Evolutionary conservation across 192 early-diverging fungal species (phyloP), one percentile per base, ranked within the genome.

Genomic region (Podila epicladia): DNA sequence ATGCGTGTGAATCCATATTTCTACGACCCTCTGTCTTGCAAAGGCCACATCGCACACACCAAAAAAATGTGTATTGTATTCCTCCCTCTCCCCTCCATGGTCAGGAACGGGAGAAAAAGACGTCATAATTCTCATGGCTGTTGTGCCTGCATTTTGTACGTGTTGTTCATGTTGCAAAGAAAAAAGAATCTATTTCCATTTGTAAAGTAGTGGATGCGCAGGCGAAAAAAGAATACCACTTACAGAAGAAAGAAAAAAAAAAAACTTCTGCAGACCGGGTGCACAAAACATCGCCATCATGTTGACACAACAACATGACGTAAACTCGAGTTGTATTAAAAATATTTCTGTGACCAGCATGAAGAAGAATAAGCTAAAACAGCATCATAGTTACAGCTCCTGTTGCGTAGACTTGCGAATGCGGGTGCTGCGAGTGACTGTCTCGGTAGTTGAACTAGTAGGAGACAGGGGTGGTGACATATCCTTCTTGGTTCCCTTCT

Each of bases 401-500:
- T 80, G 71, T 9, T 67, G 71, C 12, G 64, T 37, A 2, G 69
- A 60, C 57, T 67, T 72, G 24, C 77, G 77, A 26, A 53, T 17
- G 20, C 77, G 70, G 4, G 66, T 69, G 9, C 61, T 69, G 9
- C 61, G 70, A 26, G 35, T 64, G 7, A 50, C 35, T 4, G 41
- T 6, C 55, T 31, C 20, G 58, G 33, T 57, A 24, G 19, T 24
- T 1, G 50, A 20, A 35, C 48, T 53, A 9, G 9, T 41, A 41
- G 38, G 38, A 41, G 38, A 41, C 38, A 41, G 12, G 38, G 38
- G 38, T 5, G 62, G 31, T 5, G 33, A 51, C n/a, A 64, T 33
- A 24, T 32, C 62, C 35, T 68, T 68, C 67, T 68, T 71, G 28
- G 64, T 48, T 4, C n/a, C 51, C 65, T 67, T 79, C 33, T 61